Evolutionary conservation across 805 yeast genomes (phyloP), one percentile per base, ranked within the genome.

Genomic region (Naumovozyma baii): DNA sequence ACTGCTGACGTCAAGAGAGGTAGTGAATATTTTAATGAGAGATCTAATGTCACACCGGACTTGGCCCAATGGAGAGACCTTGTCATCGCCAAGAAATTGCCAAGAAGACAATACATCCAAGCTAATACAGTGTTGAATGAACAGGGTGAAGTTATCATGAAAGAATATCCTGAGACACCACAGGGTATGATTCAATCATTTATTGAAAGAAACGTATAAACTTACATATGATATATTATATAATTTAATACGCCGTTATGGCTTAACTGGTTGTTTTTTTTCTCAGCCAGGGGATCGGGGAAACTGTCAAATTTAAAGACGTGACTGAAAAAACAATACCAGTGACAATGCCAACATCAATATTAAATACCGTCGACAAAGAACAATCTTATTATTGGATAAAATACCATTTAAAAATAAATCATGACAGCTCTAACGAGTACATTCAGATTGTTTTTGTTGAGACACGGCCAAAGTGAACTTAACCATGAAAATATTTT

Each of bases 381-480:
- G n/a, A n/a, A n/a, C n/a, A n/a, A n/a, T n/a, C n/a, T n/a, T n/a
- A n/a, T n/a, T n/a, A n/a, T n/a, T n/a, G n/a, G n/a, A n/a, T n/a
- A n/a, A n/a, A n/a, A n/a, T n/a, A n/a, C n/a, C n/a, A n/a, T n/a
- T n/a, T n/a, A n/a, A 22, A 22, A 7, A 7, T 22, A 22, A 30
- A 15, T 13, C n/a, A 39, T 26, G 34, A 34, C 44, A 15, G 35
- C 40, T 19, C n/a, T 28, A 5, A 14, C 20, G 13, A 36, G 33
- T 5, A 57, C 57, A 1, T 54, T 57, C 31, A 61, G 54, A 35
- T 40, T 61, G 4, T 50, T 57, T 36, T 39, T 83, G 43, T 70
- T 83, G 39, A 76, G 94, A 63, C 94, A 83, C 68, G 94, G 94
- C 3, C 83, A 83, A 59, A 79, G 87, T 54, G 79, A 76, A 54